Percentiles rank a stretch among this genome's conserved stretches.
phyloP scores from a whole-genome alignment of 306 rosid species.

The Dalbergia oliveri region DNA sequence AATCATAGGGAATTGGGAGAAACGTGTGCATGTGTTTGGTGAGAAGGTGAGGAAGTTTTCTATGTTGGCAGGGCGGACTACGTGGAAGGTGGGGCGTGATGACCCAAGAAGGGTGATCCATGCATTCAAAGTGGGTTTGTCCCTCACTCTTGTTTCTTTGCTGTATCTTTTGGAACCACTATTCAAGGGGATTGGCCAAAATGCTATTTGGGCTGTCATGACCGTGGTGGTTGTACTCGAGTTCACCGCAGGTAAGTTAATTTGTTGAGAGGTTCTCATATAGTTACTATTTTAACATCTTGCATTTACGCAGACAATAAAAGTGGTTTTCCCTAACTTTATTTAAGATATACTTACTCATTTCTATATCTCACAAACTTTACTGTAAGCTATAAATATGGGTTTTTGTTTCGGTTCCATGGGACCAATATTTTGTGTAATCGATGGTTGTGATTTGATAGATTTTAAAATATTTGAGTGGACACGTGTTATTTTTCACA shows the following conservation, averaged over 20 bases:
- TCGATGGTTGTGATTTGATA: too few relatives aligned
- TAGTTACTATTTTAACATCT: too few relatives aligned
- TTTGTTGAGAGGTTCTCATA: too few relatives aligned
- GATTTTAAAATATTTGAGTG: too few relatives aligned
- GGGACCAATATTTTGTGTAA: too few relatives aligned
- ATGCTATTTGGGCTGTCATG: slow-evolving; percentile 92
- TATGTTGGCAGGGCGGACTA: slow-evolving; percentile 51
- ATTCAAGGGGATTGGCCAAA: slow-evolving; percentile 70
- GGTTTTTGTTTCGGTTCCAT: too few relatives aligned
- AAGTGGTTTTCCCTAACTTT: too few relatives aligned
- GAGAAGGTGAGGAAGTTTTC: slow-evolving; percentile 54
- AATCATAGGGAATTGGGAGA: slow-evolving; percentile 39
- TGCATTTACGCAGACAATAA: too few relatives aligned
- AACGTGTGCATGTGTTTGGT: slow-evolving; percentile 39
- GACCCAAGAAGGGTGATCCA: slow-evolving; percentile 87
- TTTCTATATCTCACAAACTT: too few relatives aligned
- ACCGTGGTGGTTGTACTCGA: slow-evolving; percentile 92
- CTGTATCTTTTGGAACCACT: slow-evolving; percentile 76
- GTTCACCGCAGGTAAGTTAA: slow-evolving; percentile 78
- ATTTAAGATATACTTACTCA: too few relatives aligned
- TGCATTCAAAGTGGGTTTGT: slow-evolving; percentile 83
- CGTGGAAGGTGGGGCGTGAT: slow-evolving; percentile 75
- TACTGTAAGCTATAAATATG: too few relatives aligned
- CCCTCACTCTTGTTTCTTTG: slow-evolving; percentile 80
- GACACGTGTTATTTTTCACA: too few relatives aligned